phyloP scores from a whole-genome alignment of 2,329 filamentous ascomycete species.

The Epichloe glyceriae region DNA sequence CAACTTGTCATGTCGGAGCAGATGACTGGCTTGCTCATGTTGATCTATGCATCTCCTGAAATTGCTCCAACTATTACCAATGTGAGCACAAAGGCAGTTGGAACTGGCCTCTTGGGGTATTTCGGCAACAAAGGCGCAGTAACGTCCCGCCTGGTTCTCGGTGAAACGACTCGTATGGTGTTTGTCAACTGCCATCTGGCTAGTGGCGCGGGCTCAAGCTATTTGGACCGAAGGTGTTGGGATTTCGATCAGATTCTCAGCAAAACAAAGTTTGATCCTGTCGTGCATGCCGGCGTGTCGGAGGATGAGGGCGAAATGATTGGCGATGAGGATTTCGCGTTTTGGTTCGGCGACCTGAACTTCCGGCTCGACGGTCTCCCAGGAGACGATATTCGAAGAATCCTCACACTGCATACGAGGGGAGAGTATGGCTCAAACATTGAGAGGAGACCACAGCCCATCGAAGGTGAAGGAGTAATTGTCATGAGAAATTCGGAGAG shows the following conservation, averaged over 20 bases:
- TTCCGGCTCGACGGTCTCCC: constrained; percentile 82
- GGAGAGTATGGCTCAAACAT: constrained; percentile 57
- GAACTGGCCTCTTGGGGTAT: constrained; percentile 83
- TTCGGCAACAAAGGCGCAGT: constrained; percentile 95
- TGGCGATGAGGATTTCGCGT: constrained; percentile 83
- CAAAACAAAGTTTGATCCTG: constrained; percentile 66
- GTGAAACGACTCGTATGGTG: constrained; percentile 77
- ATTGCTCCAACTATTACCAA: constrained; percentile 64
- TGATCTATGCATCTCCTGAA: constrained; percentile 74
- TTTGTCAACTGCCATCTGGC: constrained; percentile 89
- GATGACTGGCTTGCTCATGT: constrained; percentile 68
- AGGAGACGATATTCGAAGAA: constrained; percentile 74
- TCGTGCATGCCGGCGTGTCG: constrained; percentile 50
- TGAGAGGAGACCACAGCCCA: constrained; percentile 19
- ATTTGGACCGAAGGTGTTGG: constrained; percentile 79
- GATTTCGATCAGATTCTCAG: constrained; percentile 68
- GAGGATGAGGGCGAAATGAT: constrained; percentile 57
- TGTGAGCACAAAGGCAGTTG: constrained; percentile 70
- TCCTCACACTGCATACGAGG: constrained; percentile 69
- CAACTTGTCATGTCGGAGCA: constrained; percentile 68
- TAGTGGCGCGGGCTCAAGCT: constrained; percentile 66
- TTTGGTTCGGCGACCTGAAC: constrained; percentile 95
- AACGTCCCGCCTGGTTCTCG: constrained; percentile 66
- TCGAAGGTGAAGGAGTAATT: constrained; percentile 38
- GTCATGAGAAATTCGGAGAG: constrained; percentile 31